Percentiles rank a stretch among this genome's conserved stretches.
Conservation (phyloP, 805 yeast species). For the Teunomyces cretensis region DNA sequence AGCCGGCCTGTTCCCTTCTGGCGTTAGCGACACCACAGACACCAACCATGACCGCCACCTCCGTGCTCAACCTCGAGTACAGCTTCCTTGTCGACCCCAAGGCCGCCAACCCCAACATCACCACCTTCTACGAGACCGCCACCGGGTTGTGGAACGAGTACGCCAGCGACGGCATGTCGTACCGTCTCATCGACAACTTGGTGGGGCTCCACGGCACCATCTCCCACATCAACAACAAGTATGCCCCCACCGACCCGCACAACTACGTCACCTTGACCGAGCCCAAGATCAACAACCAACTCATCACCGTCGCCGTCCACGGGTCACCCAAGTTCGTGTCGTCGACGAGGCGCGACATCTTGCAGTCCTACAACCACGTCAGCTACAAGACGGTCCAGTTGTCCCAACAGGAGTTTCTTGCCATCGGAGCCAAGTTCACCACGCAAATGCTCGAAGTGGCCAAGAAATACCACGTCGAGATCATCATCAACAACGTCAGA, state of each 20-base stretch:
- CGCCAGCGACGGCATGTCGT: constrained; percentile 8
- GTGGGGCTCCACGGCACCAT: constrained; percentile 15
- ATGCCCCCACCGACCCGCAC: constrained; percentile 4
- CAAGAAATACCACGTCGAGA: constrained; percentile 43
- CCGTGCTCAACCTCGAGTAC: constrained; percentile 29
- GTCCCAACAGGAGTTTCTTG: constrained; percentile 11
- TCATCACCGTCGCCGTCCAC: constrained; percentile 35
- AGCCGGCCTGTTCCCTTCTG: neutral
- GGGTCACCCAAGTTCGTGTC: constrained; percentile 34
- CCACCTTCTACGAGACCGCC: constrained; percentile 25
- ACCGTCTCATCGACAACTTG: constrained; percentile 30
- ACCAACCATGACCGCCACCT: neutral
- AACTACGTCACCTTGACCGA: constrained; percentile 24
- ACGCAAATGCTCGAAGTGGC: constrained; percentile 40
- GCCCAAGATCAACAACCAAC: constrained; percentile 31
- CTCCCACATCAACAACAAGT: constrained; percentile 12
- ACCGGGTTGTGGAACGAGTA: constrained; percentile 35
- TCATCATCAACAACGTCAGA: constrained; percentile 39
- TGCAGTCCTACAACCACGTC: constrained; percentile 12
- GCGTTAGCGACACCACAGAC: neutral
- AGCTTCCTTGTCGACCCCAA: constrained; percentile 21
- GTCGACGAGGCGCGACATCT: constrained; percentile 23
- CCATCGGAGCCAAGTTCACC: constrained; percentile 20
- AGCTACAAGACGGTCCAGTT: constrained; percentile 11
- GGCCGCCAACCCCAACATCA: constrained; percentile 10